A percentile compares a stretch with the other conserved stretches of the same genome.
phyloP scores from a whole-genome alignment of 2,329 filamentous ascomycete genomes.

The Conoideocrella luteorostrata region DNA sequence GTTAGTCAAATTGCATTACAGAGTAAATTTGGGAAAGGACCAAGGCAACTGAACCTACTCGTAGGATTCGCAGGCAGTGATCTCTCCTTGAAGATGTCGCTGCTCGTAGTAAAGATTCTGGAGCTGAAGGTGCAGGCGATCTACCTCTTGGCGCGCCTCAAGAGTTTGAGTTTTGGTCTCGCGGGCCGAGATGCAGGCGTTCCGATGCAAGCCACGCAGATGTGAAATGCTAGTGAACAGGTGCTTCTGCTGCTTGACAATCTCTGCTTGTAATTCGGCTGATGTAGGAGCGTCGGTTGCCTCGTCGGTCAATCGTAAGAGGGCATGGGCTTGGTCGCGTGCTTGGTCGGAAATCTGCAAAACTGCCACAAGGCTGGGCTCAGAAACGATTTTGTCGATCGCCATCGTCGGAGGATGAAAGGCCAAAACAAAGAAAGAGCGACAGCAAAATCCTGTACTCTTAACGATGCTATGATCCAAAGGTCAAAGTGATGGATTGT shows the following conservation, averaged over 20 bases:
- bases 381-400: constrained; percentile 33
- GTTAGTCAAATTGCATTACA: background rate
- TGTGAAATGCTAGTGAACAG: constrained; percentile 74
- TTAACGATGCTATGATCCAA: too few species aligned
- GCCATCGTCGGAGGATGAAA: constrained; percentile 21
- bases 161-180: constrained; percentile 82
- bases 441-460: too few species aligned
- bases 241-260: constrained; percentile 71
- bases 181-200: constrained; percentile 72
- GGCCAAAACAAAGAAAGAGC: background rate
- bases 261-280: constrained; percentile 46
- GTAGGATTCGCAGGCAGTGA: constrained; percentile 82
- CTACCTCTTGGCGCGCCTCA: constrained; percentile 84
- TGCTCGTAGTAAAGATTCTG: constrained; percentile 98
- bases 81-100: constrained; percentile 82
- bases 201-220: constrained; percentile 75
- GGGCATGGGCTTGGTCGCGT: constrained; percentile 61
- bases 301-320: constrained; percentile 50
- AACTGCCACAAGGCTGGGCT: constrained; percentile 55
- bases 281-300: constrained; percentile 36
- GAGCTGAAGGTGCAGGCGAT: constrained; percentile 82
- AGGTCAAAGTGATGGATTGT: too few species aligned
- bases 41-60: constrained; percentile 54
- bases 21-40: background rate
- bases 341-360: constrained; percentile 68